phyloP scores from a whole-genome alignment of 768 basidiomycete species.

The Auriscalpium microsporum region DNA sequence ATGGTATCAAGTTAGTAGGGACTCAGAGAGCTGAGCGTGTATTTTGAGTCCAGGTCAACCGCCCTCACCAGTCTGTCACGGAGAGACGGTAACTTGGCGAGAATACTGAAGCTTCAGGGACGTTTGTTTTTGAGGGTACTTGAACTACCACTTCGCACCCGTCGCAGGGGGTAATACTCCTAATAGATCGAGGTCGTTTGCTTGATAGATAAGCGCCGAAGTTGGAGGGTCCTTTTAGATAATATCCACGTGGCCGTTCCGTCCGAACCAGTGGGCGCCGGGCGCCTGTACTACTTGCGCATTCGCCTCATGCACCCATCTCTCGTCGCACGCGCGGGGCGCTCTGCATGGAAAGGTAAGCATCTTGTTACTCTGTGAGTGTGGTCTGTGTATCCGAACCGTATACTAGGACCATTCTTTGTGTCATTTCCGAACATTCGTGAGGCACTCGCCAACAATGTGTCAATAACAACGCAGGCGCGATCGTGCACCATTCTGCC shows the following conservation, averaged over 20 bases:
- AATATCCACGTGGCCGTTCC: neutral
- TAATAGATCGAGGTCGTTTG: no score
- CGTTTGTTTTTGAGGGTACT: no score
- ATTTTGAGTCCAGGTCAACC: no score
- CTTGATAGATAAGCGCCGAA: no score
- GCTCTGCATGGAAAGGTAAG: conserved; percentile 83
- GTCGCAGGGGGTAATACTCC: no score
- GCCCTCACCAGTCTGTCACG: no score
- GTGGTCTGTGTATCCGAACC: neutral
- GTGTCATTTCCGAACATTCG: conserved; percentile 85
- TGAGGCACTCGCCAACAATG: conserved; percentile 70
- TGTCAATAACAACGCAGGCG: conserved; percentile 84
- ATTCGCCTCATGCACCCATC: conserved; percentile 51
- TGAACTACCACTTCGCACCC: no score
- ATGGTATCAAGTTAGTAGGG: no score
- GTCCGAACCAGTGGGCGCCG: no score
- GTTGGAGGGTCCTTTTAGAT: neutral
- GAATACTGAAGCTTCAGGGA: no score
- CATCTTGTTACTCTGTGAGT: neutral
- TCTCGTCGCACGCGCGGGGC: conserved; percentile 48
- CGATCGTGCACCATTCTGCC: conserved; percentile 89
- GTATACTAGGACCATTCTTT: conserved; percentile 76
- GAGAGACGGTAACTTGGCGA: no score
- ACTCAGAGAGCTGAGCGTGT: no score
- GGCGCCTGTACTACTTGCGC: neutral